Evolutionary conservation across 2,329 filamentous ascomycete genomes (phyloP), one percentile per base, ranked within the genome.

Genomic region (Xylariaceae sp.): DNA sequence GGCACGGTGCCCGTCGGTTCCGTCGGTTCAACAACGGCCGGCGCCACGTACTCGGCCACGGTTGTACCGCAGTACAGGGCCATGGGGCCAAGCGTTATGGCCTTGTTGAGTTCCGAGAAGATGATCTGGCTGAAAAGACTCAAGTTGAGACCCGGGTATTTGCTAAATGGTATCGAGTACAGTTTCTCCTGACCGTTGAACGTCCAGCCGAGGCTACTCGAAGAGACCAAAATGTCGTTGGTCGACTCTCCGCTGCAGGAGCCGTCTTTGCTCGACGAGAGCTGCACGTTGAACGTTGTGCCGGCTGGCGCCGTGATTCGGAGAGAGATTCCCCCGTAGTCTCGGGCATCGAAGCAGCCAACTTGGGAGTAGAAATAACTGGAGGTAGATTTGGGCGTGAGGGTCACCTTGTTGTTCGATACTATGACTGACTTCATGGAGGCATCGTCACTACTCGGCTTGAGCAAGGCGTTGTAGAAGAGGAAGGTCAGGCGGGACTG

Each of bases 401-500:
- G 72, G 11, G 80, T 81, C 1, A 84, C 73, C 52, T 75, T 78
- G 71, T 77, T 69, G 67, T 82, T 78, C 61, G 76, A 76, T 45
- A 77, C 74, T n/a, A 85, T 74, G 23, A 85, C 72, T 1, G 81
- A 83, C 18, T 76, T 74, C 80, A 85, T 84, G 5, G 80, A 80
- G 2, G 72, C 78, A 68, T 86, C 83, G 62, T 84, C 81, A 39
- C 81, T 83, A 4, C 80, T 80, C 3, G 83, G 75, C 62, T 80
- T 73, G 2, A 80, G 73, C 72, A 85, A 74, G 44, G 83, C 76
- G 67, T 86, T 86, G 74, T 86, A 86, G 66, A 75, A 81, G 13
- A 86, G 72, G 70, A 86, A 86, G 1, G 80, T 83, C 55, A 86
- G 71, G 35, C 83, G 81, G 4, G 83, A 86, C 68, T 86, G 83